phyloP scores from a whole-genome alignment of 2,329 filamentous ascomycete species.

The Pseudomassariella vexata region DNA sequence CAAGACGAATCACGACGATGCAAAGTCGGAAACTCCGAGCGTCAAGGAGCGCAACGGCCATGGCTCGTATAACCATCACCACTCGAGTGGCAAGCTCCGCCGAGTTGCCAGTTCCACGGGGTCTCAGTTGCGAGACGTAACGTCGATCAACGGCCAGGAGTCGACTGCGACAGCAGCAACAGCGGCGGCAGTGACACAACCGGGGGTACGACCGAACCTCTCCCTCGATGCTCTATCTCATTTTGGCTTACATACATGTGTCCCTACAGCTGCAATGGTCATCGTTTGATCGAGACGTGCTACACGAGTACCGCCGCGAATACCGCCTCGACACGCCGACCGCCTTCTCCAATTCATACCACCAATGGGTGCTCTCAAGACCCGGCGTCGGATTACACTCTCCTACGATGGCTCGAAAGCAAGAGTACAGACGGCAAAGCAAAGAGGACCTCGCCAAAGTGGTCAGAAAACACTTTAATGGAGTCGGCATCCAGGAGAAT shows the following conservation, averaged over 20 bases:
- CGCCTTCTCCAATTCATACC: slow-evolving; percentile 60
- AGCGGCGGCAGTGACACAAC: slow-evolving; percentile 13
- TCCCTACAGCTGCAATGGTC: slow-evolving; percentile 55
- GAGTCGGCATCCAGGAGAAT: slow-evolving; percentile 70
- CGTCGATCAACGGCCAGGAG: slow-evolving; percentile 24
- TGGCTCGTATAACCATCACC: slow-evolving; percentile 23
- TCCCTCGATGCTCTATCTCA: slow-evolving; percentile 5
- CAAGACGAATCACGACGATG: slow-evolving; percentile 26
- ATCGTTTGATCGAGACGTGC: slow-evolving; percentile 58
- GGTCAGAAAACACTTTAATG: slow-evolving; percentile 80
- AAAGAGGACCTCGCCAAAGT: slow-evolving; percentile 67
- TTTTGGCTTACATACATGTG: slow-evolving; percentile 8
- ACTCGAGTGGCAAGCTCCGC: slow-evolving; percentile 48
- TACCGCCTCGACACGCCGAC: slow-evolving; percentile 67
- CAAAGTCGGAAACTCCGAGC: slow-evolving; percentile 27
- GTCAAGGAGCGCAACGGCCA: slow-evolving; percentile 25
- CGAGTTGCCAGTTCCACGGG: slow-evolving; percentile 48
- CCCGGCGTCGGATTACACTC: slow-evolving; percentile 64
- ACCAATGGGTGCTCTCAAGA: slow-evolving; percentile 55
- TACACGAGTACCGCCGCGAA: slow-evolving; percentile 71
- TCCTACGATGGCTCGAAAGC: slow-evolving; percentile 67
- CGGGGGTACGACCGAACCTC: slow-evolving; percentile 18
- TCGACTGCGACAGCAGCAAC: slow-evolving; percentile 10
- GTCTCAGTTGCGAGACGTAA: slow-evolving; percentile 39
- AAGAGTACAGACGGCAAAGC: slow-evolving; percentile 58